Evolutionary conservation across 129 eudicot genomes (phyloP).

Genomic region (Ambrosia artemisiifolia): DNA sequence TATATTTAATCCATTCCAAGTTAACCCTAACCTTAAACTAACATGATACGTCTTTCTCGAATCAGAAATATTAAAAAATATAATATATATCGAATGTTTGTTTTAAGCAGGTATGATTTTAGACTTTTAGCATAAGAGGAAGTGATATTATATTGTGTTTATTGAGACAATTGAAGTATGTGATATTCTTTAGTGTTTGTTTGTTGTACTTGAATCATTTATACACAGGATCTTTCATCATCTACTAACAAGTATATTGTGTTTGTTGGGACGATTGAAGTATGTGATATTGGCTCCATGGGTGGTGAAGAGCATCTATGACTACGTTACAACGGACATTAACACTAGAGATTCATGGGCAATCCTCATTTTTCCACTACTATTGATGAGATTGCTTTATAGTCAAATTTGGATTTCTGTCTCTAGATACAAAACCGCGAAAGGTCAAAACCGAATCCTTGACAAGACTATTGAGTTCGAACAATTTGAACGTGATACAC

Average conservation of each 20-base stretch:
- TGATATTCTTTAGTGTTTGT: conserved; percentile 17
- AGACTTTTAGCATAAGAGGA: no score
- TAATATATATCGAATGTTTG: no score
- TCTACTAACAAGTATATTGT: background rate
- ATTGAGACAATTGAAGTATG: conserved; percentile 36
- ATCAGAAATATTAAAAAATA: no score
- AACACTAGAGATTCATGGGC: conserved; percentile 33
- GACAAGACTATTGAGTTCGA: conserved; percentile 75
- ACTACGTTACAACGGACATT: conserved; percentile 17
- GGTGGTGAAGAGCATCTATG: conserved; percentile 49
- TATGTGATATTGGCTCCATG: conserved; percentile 58
- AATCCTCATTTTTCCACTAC: conserved; percentile 38
- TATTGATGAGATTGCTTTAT: conserved; percentile 50
- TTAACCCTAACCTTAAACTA: no score
- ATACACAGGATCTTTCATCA: background rate
- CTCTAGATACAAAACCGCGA: conserved; percentile 70
- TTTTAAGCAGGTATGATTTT: no score
- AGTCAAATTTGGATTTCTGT: conserved; percentile 68
- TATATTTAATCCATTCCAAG: no score
- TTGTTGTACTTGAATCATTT: no score
- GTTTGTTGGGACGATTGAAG: conserved; percentile 29
- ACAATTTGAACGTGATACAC: conserved; percentile 67
- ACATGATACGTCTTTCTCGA: no score
- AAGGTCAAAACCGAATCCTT: conserved; percentile 62
- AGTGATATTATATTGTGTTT: background rate